Evolutionary conservation across 257 asterid genomes (phyloP).

Genomic region (Solanum rostratum): DNA sequence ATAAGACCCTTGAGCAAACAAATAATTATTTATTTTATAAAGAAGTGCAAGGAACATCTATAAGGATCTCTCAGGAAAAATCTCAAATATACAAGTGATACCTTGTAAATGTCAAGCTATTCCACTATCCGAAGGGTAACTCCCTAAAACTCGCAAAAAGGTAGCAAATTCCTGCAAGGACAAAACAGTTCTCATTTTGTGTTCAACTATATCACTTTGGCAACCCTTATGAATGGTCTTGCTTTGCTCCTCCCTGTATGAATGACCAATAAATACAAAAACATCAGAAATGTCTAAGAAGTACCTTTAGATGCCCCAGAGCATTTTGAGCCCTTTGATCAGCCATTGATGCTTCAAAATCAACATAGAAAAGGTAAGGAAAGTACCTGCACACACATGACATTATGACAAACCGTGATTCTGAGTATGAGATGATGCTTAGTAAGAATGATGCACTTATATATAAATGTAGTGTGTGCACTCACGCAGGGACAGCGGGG

Average conservation of each 20-base stretch:
- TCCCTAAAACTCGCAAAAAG: constrained; percentile 88
- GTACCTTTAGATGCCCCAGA: constrained; percentile 77
- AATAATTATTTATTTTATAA: neutral
- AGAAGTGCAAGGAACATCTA: neutral
- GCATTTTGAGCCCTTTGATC: constrained; percentile 98
- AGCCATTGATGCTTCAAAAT: constrained; percentile 99
- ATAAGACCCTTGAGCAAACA: neutral
- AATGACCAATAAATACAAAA: neutral
- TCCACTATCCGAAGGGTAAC: constrained; percentile 88
- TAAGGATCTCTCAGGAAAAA: neutral
- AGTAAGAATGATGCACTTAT: neutral
- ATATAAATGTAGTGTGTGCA: neutral
- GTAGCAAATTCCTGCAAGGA: constrained; percentile 83
- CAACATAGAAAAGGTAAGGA: constrained; percentile 95
- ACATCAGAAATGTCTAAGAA: neutral
- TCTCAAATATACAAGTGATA: constrained; percentile 7
- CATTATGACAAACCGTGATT: neutral
- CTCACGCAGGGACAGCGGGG: too few relatives aligned
- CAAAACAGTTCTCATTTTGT: neutral
- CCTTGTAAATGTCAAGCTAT: constrained; percentile 37
- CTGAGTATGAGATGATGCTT: neutral
- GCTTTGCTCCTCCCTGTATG: neutral
- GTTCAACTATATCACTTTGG: neutral
- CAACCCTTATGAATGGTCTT: neutral
- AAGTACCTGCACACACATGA: constrained; percentile 47